Evolutionary conservation across 2,329 filamentous ascomycete genomes (phyloP).

Genomic region (Colletotrichum orchidophilum): DNA sequence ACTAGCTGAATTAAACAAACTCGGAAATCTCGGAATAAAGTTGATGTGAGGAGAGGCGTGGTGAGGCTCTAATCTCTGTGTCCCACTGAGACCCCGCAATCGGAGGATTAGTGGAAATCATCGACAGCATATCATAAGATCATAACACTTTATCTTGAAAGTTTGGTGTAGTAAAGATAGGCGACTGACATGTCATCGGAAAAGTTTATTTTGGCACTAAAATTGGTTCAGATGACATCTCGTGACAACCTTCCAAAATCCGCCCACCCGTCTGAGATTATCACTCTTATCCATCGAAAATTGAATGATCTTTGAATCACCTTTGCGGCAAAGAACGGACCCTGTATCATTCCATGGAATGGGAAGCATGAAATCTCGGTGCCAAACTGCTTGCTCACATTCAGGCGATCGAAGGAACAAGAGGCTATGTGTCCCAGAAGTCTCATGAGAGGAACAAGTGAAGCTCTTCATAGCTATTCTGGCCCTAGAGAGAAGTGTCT

Average conservation of each 20-base stretch:
- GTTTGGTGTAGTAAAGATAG: not conserved
- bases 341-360: too few relatives aligned
- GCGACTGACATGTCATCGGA: not conserved
- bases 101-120: not conserved
- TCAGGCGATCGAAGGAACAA: too few relatives aligned
- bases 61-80: constrained; percentile 1
- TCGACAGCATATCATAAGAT: not conserved
- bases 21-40: not conserved
- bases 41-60: not conserved
- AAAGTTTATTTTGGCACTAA: not conserved
- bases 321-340: too few relatives aligned
- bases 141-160: not conserved
- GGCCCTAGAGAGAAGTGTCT: too few relatives aligned
- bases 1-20: not conserved
- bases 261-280: too few relatives aligned
- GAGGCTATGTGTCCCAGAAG: too few relatives aligned
- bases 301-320: too few relatives aligned
- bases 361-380: too few relatives aligned
- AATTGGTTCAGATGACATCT: not conserved
- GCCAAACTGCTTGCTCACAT: too few relatives aligned
- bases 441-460: too few relatives aligned
- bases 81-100: not conserved
- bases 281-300: too few relatives aligned
- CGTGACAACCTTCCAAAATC: not conserved
- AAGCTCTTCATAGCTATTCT: too few relatives aligned